Evolutionary conservation across 306 rosid genomes (phyloP).

Genomic region (Quercus mongolica): DNA sequence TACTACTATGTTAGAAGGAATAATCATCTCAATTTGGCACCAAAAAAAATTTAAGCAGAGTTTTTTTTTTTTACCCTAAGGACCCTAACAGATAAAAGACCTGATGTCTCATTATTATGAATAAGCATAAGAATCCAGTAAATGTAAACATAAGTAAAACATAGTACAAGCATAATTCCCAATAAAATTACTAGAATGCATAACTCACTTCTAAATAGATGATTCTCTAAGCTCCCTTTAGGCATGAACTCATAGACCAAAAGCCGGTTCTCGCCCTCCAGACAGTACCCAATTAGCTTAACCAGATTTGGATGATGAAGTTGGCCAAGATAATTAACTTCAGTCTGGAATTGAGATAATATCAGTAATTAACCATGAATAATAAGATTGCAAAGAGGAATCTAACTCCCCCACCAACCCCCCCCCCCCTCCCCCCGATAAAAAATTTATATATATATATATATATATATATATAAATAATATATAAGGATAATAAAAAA

Average conservation of each 20-base stretch:
- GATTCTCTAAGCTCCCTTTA: slow-evolving; percentile 93
- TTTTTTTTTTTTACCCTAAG: neutral
- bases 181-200: neutral
- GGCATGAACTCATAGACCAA: slow-evolving; percentile 98
- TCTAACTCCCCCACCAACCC: neutral
- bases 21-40: neutral
- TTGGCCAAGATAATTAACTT: slow-evolving; percentile 91
- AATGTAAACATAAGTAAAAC: neutral
- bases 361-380: slow-evolving; percentile 18
- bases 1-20: neutral
- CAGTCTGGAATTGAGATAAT: slow-evolving; percentile 59
- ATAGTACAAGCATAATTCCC: no score
- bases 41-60: neutral
- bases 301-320: slow-evolving; percentile 87
- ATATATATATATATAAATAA: no score
- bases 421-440: neutral
- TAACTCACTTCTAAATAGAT: slow-evolving; percentile 83
- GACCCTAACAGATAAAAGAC: neutral
- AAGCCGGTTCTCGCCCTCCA: slow-evolving; percentile 81
- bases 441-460: neutral
- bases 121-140: neutral
- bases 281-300: slow-evolving; percentile 87
- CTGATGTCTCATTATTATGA: neutral
- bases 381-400: neutral
- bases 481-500: neutral